phyloP scores from a whole-genome alignment of 495 filamentous ascomycete species.

The Pseudotulostoma volvatum region DNA sequence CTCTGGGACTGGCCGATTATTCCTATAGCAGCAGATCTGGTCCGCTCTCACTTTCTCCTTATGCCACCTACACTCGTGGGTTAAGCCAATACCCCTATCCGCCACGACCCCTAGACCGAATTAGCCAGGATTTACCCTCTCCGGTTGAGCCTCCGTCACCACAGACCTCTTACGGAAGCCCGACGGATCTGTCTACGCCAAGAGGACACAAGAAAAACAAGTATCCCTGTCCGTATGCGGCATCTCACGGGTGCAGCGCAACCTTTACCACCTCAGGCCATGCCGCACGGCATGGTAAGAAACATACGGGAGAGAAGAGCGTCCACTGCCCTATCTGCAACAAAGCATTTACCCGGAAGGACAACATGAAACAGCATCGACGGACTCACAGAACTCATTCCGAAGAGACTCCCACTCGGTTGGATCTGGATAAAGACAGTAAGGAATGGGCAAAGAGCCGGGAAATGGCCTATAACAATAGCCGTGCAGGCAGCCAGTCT shows the following conservation, averaged over 20 bases:
- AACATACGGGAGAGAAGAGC: conserved; percentile 90
- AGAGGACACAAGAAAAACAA: conserved; percentile 28
- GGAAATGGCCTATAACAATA: conserved; percentile 5
- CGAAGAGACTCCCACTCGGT: too few relatives aligned
- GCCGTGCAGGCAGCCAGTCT: conserved; percentile 11
- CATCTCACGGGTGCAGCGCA: conserved; percentile 53
- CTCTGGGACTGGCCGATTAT: too few relatives aligned
- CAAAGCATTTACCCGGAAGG: conserved; percentile 89
- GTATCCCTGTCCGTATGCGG: conserved; percentile 40
- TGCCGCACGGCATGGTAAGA: conserved; percentile 89
- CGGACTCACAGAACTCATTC: conserved; percentile 52
- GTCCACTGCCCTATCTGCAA: conserved; percentile 78
- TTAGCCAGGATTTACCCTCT: conserved; percentile 9
- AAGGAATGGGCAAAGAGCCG: too few relatives aligned
- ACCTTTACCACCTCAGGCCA: conserved; percentile 94
- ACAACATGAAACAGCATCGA: conserved; percentile 98
- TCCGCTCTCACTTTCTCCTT: too few relatives aligned
- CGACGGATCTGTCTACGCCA: conserved; percentile 3
- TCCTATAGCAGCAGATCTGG: too few relatives aligned
- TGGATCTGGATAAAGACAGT: too few relatives aligned
- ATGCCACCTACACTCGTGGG: too few relatives aligned
- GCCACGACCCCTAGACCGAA: conserved; percentile 11
- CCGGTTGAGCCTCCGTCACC: conserved; percentile 14
- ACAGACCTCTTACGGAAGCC: conserved; percentile 7
- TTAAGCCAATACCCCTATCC: conserved; percentile 9